A percentile compares a stretch with the other conserved stretches of the same genome.
These are phyloP conservation scores for Trichoderma breve DNA, from an alignment of 2,329 filamentous ascomycete genomes.

Conservation along the genomic window DNA sequence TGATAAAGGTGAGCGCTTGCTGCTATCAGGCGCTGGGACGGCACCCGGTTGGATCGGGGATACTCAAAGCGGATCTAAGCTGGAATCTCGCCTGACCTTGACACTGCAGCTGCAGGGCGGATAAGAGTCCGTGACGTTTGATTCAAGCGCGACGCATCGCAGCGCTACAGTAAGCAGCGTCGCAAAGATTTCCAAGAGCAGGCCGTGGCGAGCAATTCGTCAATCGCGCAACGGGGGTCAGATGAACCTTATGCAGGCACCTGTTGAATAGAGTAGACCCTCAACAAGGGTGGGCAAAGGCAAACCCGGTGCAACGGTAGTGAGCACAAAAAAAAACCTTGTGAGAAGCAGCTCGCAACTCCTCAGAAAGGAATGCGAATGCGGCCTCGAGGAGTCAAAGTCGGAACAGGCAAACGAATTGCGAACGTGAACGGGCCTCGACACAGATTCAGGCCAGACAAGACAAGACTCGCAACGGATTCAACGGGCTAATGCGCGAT, in stretches of 20 bases:
- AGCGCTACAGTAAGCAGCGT: conserved; percentile 1
- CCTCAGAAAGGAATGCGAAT: background rate
- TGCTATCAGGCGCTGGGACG: conserved; percentile 13
- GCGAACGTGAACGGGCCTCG: too few relatives aligned
- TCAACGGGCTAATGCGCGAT: background rate
- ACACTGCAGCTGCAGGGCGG: conserved; percentile 12
- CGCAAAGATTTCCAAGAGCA: background rate
- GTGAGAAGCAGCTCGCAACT: background rate
- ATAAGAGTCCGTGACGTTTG: conserved; percentile 5
- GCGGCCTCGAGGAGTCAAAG: background rate
- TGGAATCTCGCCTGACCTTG: conserved; percentile 8
- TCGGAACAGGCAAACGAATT: background rate
- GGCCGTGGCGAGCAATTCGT: background rate
- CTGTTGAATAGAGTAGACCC: background rate
- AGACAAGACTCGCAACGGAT: background rate
- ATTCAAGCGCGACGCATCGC: conserved; percentile 16
- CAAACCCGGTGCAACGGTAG: background rate
- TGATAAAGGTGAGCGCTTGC: background rate
- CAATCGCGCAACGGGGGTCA: background rate
- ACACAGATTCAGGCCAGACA: background rate
- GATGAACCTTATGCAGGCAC: conserved; percentile 8
- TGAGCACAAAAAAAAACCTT: background rate
- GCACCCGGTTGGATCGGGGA: conserved; percentile 15
- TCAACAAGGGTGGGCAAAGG: background rate
- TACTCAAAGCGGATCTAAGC: conserved; percentile 12